Evolutionary conservation across 495 filamentous ascomycete genomes (phyloP).

Genomic region (Aspergillus ellipticus): DNA sequence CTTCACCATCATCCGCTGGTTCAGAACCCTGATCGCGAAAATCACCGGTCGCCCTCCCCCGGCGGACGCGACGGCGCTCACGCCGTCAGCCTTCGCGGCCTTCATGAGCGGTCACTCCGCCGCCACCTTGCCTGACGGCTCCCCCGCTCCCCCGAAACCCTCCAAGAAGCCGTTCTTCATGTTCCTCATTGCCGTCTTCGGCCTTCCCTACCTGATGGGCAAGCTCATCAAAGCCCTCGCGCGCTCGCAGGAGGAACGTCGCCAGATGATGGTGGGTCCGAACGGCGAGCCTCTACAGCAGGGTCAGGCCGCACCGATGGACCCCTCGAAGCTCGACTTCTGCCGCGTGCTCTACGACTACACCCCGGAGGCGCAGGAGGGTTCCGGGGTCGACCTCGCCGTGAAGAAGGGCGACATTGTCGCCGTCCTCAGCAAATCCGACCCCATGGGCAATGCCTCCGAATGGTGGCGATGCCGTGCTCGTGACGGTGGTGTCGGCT

Average conservation of each 20-base stretch:
- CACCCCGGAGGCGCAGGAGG: conserved; percentile 64
- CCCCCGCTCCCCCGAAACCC: conserved; percentile 60
- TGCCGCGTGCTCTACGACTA: conserved; percentile 94
- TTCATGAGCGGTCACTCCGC: conserved; percentile 60
- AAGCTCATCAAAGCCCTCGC: conserved; percentile 86
- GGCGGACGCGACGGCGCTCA: conserved; percentile 79
- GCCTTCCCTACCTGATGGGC: conserved; percentile 91
- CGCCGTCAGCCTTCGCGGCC: conserved; percentile 80
- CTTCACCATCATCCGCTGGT: conserved; percentile 92
- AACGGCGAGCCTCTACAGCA: conserved; percentile 42
- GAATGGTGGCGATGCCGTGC: conserved; percentile 98
- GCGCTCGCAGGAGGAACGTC: conserved; percentile 71
- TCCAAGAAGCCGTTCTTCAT: conserved; percentile 93
- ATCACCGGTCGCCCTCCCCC: conserved; percentile 91
- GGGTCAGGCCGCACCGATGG: conserved; percentile 46
- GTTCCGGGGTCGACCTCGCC: conserved; percentile 75
- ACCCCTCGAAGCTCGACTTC: conserved; percentile 89
- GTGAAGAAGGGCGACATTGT: conserved; percentile 96
- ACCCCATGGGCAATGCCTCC: conserved; percentile 84
- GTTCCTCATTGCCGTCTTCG: conserved; percentile 92
- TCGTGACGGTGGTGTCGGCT: conserved; percentile 86
- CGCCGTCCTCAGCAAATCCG: conserved; percentile 86
- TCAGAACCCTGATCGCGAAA: conserved; percentile 84
- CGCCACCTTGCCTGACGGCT: conserved; percentile 51
- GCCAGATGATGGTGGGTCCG: conserved; percentile 48